Evolutionary conservation across 2,329 filamentous ascomycete species (phyloP).

Genomic region (Aspergillus versicolor): DNA sequence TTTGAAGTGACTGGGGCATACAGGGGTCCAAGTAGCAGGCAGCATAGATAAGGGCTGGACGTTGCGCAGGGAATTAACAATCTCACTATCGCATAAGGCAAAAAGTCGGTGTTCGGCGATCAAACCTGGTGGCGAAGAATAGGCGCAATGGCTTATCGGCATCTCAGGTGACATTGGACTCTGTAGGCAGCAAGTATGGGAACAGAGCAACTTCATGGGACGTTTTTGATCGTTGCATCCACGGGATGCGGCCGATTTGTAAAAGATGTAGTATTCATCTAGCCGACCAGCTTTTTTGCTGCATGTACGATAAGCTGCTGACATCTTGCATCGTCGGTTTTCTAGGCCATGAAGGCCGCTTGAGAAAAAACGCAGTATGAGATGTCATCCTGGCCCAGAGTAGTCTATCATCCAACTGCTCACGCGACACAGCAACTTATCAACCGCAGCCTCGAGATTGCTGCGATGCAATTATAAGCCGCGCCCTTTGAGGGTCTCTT

Average conservation of each 20-base stretch:
- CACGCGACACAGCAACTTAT: background rate
- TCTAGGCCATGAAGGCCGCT: background rate
- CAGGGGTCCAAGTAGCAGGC: background rate
- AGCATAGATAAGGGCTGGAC: background rate
- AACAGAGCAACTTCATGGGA: background rate
- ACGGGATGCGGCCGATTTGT: background rate
- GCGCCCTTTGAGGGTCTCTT: background rate
- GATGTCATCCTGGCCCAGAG: background rate
- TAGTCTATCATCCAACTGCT: background rate
- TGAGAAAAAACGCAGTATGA: background rate
- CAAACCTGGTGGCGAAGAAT: background rate
- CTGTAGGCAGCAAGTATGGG: background rate
- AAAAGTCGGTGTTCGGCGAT: too few species aligned
- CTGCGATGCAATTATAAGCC: background rate
- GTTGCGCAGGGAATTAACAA: too few species aligned
- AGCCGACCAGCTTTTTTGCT: background rate
- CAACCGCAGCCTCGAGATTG: background rate
- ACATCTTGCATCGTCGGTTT: background rate
- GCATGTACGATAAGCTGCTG: conserved; percentile 6
- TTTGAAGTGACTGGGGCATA: background rate
- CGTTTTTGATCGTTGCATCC: background rate
- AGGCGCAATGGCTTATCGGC: background rate
- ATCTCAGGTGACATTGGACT: background rate
- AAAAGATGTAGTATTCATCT: background rate
- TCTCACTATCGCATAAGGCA: too few species aligned